These are phyloP conservation scores for Chaetomium sp. DNA, from an alignment of 2,329 filamentous ascomycete species.

Conservation along the genomic window DNA sequence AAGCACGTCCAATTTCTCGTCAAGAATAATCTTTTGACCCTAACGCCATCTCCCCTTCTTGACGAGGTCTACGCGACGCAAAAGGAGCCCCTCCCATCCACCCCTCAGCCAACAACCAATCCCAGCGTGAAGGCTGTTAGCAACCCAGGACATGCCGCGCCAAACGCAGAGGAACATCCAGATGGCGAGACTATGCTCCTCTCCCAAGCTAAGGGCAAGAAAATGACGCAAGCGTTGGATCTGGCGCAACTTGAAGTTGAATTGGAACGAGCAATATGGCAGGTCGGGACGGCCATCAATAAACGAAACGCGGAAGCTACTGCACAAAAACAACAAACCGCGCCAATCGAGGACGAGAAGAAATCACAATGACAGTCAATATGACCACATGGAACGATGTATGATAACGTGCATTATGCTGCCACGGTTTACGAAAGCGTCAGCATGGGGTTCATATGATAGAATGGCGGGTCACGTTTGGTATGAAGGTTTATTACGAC, in stretches of 20 bases:
- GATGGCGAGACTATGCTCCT: slow-evolving; percentile 39
- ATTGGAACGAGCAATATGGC: slow-evolving; percentile 68
- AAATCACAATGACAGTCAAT: slow-evolving; percentile 17
- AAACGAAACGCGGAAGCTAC: slow-evolving; percentile 28
- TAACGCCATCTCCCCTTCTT: slow-evolving; percentile 60
- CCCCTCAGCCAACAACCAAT: slow-evolving; percentile 24
- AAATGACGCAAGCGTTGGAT: slow-evolving; percentile 45
- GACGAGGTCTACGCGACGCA: slow-evolving; percentile 61
- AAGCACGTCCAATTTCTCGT: slow-evolving; percentile 79
- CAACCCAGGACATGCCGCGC: slow-evolving; percentile 15
- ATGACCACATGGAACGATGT: slow-evolving; percentile 9
- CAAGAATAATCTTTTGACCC: slow-evolving; percentile 61
- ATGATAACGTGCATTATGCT: slow-evolving; percentile 10
- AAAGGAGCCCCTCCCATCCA: slow-evolving; percentile 23
- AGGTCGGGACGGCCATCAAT: slow-evolving; percentile 52
- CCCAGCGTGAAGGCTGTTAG: slow-evolving; percentile 17
- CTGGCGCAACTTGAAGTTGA: slow-evolving; percentile 66
- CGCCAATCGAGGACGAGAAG: slow-evolving; percentile 12
- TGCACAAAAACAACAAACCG: slow-evolving; percentile 10
- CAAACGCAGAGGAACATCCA: slow-evolving; percentile 12
- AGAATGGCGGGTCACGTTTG: no score
- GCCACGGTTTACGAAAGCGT: neutral
- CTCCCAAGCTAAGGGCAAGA: slow-evolving; percentile 28
- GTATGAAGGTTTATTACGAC: no score
- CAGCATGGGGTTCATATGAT: no score